Evolutionary conservation across 1,139 yeast species (phyloP), one percentile per base, ranked within the genome.

Genomic region (Kluyveromyces sp.): DNA sequence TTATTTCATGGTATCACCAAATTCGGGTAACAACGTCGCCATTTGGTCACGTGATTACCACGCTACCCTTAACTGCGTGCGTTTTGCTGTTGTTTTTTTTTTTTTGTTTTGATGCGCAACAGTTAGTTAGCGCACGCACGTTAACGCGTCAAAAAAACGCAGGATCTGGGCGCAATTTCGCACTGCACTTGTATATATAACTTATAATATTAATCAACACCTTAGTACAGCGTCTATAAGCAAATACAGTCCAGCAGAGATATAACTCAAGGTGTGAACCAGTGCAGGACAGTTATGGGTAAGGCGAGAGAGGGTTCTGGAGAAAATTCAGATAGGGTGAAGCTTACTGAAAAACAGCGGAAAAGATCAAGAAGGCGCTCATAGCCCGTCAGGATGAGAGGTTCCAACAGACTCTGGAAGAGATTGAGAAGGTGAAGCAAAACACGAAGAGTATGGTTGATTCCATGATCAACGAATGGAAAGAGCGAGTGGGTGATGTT

Each of bases 351-450:
- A 27, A 41, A 47, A 39, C 43, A 46, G 36, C 47, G 39, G 38
- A 39, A 10, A 34, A 4, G 15, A 43, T 46, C 41, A 39, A 36
- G 45, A 28, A 31, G 25, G 39, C 42, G 28, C 42, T 53, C 8
- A 34, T 52, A 8, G 29, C 35, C 28, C 41, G 45, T 29, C 43
- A 52, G 42, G 47, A 46, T 28, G 49, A 45, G 26, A 46, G 45
- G 33, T 46, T 52, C 30, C 44, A 45, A 26, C 41, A 36, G 8
- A 47, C 45, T 4, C 49, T 50, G 2, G 45, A 39, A 25, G 43
- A 43, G 37, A 50, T 45, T 15, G 38, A 45, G 30, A 15, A 27
- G n/a, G 27, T 40, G 30, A 40, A 40, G 32, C 15, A 10, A 4
- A 10, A 25, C 3, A 40, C 43, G 8, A n/a, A 10, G 10, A 27